Conservation (phyloP, 305 asterid species). For the Rubia balearica region DNA sequence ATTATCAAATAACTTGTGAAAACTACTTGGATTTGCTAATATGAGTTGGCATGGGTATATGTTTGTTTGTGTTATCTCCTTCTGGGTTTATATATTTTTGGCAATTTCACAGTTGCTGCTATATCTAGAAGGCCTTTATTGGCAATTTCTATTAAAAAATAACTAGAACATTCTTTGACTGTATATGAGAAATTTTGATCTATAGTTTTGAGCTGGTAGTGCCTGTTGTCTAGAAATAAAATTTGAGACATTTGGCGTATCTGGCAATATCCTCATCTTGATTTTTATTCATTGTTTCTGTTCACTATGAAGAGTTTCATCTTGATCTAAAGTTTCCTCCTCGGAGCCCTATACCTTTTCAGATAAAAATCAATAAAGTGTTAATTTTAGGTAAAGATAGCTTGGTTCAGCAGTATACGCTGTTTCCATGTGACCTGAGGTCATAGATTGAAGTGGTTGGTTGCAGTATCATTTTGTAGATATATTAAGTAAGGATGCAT, state of each 20-base stretch:
- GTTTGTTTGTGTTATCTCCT: neutral
- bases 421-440: too few species aligned
- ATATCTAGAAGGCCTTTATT: neutral
- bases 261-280: too few species aligned
- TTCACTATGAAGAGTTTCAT: too few species aligned
- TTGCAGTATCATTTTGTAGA: too few species aligned
- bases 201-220: neutral
- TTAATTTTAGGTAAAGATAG: too few species aligned
- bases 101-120: neutral
- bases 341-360: too few species aligned
- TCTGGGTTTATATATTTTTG: neutral
- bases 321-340: too few species aligned
- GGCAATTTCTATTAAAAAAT: neutral
- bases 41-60: neutral
- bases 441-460: too few species aligned
- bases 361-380: too few species aligned
- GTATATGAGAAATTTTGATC: neutral
- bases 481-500: too few species aligned
- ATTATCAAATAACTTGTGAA: neutral
- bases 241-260: neutral
- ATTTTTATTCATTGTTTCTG: too few species aligned
- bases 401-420: too few species aligned
- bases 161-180: neutral
- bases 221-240: neutral
- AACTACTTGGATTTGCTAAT: neutral